Evolutionary conservation across 2,329 filamentous ascomycete genomes (phyloP), one percentile per base, ranked within the genome.

Genomic region (Diatrype stigma): DNA sequence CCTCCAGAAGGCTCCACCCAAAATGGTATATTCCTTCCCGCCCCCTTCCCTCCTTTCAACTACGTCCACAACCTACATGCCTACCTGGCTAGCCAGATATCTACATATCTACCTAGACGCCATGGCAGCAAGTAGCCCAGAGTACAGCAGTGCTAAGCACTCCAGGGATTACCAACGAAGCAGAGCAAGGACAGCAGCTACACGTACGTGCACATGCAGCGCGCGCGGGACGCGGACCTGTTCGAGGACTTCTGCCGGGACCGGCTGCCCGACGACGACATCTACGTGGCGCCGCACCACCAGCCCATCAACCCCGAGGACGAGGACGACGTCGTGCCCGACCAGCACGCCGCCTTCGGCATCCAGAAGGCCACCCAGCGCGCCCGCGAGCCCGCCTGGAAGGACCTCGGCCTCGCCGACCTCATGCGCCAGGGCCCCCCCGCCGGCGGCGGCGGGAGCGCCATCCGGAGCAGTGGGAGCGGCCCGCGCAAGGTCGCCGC

Each of bases 241-340:
- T 87, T 92, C 59, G 89, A 93, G 67, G 84, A 87, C 67, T 86
- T 87, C 64, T 86, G 82, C 77, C 82, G 81, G 65, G 84, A 87
- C 71, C 80, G 78, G 63, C 79, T 88, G 42, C 84, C 85, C n/a
- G 75, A 79, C 54, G 89, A 94, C 71, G 87, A 92, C 51, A 89
- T 94, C 65, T 88, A 89, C 68, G 87, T 95, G n/a, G 83, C 87
- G 32, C 83, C 84, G 7, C 82, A 90, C 55, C 83, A 91, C 65
- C 88, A 90, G 67, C 90, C 89, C 38, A 78, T 91, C 64, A 93
- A 94, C 66, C 89, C 90, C 0, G 89, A 94, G 69, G 89, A 94
- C 67, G 89, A 94, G 70, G 90, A 94, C 64, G 89, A 94, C 63
- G 87, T 94, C 3, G 89, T 94, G 4, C 89, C 90, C 0, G 89